Evolutionary conservation across 768 basidiomycete genomes (phyloP).

Genomic region (Holtermannia corniformis): DNA sequence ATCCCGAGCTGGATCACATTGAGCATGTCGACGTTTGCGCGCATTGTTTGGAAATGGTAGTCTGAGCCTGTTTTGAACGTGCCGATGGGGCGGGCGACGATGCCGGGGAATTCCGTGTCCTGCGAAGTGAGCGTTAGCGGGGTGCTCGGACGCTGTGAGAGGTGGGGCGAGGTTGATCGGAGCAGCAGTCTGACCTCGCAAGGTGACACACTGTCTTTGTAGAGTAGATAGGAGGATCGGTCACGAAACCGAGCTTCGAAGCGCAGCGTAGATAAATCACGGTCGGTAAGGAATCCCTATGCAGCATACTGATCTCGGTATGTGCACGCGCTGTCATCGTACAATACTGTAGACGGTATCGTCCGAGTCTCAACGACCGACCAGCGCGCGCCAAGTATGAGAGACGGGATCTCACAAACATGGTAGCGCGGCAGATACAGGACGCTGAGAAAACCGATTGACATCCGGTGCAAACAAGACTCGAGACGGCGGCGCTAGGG

Average conservation of each 20-base stretch:
- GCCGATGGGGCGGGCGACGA: constrained; percentile 94
- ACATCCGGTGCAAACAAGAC: too few relatives aligned
- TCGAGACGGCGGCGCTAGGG: too few relatives aligned
- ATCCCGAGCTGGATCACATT: constrained; percentile 97
- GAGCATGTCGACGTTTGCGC: constrained; percentile 95
- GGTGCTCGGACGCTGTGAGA: constrained; percentile 2
- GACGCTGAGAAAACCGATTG: too few relatives aligned
- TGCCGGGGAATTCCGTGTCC: constrained; percentile 99
- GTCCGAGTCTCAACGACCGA: too few relatives aligned
- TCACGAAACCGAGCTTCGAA: not conserved
- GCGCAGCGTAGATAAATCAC: too few relatives aligned
- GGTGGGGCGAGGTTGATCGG: not conserved
- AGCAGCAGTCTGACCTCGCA: not conserved
- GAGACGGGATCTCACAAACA: too few relatives aligned
- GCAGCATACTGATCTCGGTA: too few relatives aligned
- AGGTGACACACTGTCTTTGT: not conserved
- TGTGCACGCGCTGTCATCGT: too few relatives aligned
- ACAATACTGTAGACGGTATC: too few relatives aligned
- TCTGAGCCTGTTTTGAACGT: constrained; percentile 93
- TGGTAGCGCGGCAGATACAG: too few relatives aligned
- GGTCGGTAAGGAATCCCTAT: too few relatives aligned
- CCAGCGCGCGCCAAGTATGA: too few relatives aligned
- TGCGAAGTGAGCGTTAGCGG: constrained; percentile 42
- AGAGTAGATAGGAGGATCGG: not conserved
- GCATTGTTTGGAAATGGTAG: constrained; percentile 99